A percentile compares a stretch with the other conserved stretches of the same genome.
phyloP scores from a whole-genome alignment of 1,284 basidiomycete genomes.

The Anthracocystis setariae region DNA sequence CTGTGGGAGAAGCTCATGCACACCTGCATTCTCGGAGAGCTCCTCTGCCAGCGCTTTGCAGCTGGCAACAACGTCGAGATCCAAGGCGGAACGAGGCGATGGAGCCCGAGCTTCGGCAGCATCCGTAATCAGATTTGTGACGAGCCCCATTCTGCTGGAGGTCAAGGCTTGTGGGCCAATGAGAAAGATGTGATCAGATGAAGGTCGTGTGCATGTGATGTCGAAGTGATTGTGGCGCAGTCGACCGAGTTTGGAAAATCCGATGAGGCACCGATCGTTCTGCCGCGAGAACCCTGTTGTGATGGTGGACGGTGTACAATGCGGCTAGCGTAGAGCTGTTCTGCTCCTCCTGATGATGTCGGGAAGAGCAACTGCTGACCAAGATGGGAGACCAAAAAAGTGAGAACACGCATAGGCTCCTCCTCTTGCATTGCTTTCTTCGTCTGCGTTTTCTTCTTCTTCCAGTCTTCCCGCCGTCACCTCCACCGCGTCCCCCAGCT shows the following conservation, averaged over 20 bases:
- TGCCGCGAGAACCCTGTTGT: no score
- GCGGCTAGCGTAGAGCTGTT: not conserved
- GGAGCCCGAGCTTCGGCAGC: not conserved
- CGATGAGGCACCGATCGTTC: no score
- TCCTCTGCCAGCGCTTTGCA: constrained; percentile 18
- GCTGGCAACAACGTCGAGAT: constrained; percentile 25
- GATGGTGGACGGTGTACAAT: not conserved
- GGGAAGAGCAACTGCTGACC: not conserved
- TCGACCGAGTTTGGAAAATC: no score
- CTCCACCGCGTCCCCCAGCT: constrained; percentile 21
- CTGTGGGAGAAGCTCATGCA: constrained; percentile 1
- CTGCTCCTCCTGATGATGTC: not conserved
- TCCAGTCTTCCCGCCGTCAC: constrained; percentile 3
- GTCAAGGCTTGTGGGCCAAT: not conserved
- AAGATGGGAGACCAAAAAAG: no score
- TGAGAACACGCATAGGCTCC: no score
- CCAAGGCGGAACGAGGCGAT: constrained; percentile 23
- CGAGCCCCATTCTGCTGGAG: constrained; percentile 16
- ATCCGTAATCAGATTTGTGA: not conserved
- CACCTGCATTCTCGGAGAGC: constrained; percentile 5
- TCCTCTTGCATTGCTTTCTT: constrained; percentile 8
- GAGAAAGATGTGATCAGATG: not conserved
- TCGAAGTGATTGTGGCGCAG: not conserved
- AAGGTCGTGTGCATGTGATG: not conserved
- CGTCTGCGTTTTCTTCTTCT: constrained; percentile 23